Evolutionary conservation across 257 asterid genomes (phyloP), one percentile per base, ranked within the genome.

Genomic region (Solanum etuberosum): DNA sequence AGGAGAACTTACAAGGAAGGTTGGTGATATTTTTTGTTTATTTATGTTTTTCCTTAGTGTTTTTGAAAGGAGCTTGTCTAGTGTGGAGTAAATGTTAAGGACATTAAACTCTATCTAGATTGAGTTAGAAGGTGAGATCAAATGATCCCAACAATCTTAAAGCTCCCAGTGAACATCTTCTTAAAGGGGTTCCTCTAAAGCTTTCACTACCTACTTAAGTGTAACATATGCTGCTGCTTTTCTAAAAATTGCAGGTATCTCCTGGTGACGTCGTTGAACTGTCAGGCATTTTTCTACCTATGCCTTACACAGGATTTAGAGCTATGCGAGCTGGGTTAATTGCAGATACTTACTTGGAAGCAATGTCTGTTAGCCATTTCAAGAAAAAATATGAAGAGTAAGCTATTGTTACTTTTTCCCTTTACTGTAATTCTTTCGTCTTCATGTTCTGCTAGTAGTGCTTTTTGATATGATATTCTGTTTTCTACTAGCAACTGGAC

Each of bases 321-420:
- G 99, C 99, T 42, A 97, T 97, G 99, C 93, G 99, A 83, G 99
- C 99, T 87, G 99, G 99, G 82, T 90, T 96, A 85, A 97, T 97
- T 91, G 99, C 99, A 78, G 99, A 97, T 90, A 97, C 99, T 37
- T 97, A 94, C 92, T 91, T 97, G 93, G 99, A 97, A 88, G 99
- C 96, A 86, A 97, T 97, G 99, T 95, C 98, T 71, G 94, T 96
- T 86, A 37, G 68, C 80, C 99, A 95, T 90, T 97, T 97, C 91
- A 97, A 97, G 97, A 97, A 95, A 90, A 95, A 93, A 96, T 97
- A 96, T 86, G 99, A 97, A 89, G 98, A 97, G 99, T 97, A 92
- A 92, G 96, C 81, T 77, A 86, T 88, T 70, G 84, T 16, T 46
- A 80, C 15, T 27, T 80, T 43, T 46, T 31, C 34, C 61, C 83